Percentiles rank a stretch among this genome's conserved stretches.
phyloP scores from a whole-genome alignment of 495 filamentous ascomycete genomes.

The Penicillium robsamsonii region DNA sequence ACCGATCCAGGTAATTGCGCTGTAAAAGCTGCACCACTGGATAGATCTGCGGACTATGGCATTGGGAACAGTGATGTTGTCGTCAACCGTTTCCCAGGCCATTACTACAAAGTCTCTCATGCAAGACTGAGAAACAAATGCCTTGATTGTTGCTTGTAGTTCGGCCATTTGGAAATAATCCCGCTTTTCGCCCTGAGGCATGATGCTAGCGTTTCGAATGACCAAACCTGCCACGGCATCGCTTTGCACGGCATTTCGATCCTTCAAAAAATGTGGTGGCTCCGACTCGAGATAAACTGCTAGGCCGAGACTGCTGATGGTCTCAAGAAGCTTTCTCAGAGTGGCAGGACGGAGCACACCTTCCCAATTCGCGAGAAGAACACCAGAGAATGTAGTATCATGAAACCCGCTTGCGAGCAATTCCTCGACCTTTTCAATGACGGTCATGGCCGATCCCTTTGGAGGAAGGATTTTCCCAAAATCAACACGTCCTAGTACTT shows the following conservation, averaged over 20 bases:
- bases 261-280: conserved; percentile 47
- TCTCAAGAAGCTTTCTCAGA: conserved; percentile 36
- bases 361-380: conserved; percentile 53
- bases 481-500: conserved; percentile 45
- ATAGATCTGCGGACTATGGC: conserved; percentile 52
- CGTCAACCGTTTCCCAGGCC: conserved; percentile 55
- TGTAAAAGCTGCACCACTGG: conserved; percentile 58
- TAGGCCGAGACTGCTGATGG: conserved; percentile 38
- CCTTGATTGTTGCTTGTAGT: conserved; percentile 48
- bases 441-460: conserved; percentile 21
- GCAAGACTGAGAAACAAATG: conserved; percentile 54
- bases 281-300: conserved; percentile 50
- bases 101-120: conserved; percentile 46
- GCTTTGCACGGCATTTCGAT: conserved; percentile 36
- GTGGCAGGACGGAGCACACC: conserved; percentile 30
- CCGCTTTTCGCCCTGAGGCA: conserved; percentile 44
- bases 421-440: conserved; percentile 36
- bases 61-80: conserved; percentile 46
- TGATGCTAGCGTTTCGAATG: conserved; percentile 49
- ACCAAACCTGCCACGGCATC: conserved; percentile 44
- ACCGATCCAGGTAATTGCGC: conserved; percentile 52
- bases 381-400: conserved; percentile 40
- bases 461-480: conserved; percentile 30
- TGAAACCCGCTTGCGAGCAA: conserved; percentile 32
- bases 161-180: conserved; percentile 49